A percentile compares a stretch with the other conserved stretches of the same genome.
phyloP scores from a whole-genome alignment of 352 stramenopile species.

The Globisporangium emineosum region DNA sequence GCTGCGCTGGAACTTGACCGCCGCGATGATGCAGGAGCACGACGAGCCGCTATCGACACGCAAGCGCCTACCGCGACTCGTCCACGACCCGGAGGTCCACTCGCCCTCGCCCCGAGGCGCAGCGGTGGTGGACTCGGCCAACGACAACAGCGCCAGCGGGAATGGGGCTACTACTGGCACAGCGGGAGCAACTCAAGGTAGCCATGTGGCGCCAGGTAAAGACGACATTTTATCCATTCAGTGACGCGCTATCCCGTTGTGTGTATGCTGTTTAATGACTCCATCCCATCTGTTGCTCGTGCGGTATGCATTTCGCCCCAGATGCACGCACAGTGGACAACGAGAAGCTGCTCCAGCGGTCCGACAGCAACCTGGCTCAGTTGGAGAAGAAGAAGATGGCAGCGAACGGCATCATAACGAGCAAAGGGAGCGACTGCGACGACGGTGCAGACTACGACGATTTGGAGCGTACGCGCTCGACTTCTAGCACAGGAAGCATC shows the following conservation, averaged over 20 bases:
- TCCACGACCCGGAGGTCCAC: neutral
- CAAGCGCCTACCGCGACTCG: slow-evolving; percentile 26
- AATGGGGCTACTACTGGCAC: neutral
- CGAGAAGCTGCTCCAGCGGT: slow-evolving; percentile 18
- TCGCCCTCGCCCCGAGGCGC: neutral
- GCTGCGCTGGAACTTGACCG: neutral
- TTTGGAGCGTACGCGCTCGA: slow-evolving; percentile 11
- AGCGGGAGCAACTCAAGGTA: neutral
- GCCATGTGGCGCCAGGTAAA: slow-evolving; percentile 6
- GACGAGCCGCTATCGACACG: slow-evolving; percentile 18
- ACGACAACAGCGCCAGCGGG: neutral
- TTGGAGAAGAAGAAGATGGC: slow-evolving; percentile 16
- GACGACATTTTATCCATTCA: neutral
- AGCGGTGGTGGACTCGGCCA: neutral
- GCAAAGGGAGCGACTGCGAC: slow-evolving; percentile 12
- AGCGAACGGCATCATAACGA: neutral
- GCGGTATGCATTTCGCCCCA: neutral
- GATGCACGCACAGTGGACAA: slow-evolving; percentile 9
- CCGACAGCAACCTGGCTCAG: slow-evolving; percentile 7
- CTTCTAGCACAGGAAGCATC: slow-evolving; percentile 17
- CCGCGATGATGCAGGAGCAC: slow-evolving; percentile 25
- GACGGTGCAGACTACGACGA: slow-evolving; percentile 5
- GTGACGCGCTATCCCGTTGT: neutral
- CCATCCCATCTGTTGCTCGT: neutral
- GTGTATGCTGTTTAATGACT: neutral